phyloP scores from a whole-genome alignment of 2,329 filamentous ascomycete genomes.

The Aspergillus sp. region DNA sequence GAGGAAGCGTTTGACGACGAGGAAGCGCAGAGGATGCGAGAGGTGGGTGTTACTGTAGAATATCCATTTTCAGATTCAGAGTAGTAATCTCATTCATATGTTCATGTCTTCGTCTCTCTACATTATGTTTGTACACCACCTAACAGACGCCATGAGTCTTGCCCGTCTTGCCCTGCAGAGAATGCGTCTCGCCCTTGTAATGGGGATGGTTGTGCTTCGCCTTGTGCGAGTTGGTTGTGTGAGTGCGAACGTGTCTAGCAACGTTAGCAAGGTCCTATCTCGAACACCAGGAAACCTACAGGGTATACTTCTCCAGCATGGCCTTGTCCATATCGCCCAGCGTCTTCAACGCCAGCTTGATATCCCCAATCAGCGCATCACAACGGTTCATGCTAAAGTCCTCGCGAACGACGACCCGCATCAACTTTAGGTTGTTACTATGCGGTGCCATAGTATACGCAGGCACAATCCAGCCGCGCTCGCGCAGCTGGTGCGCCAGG shows the following conservation, averaged over 20 bases:
- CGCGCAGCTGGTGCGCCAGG: constrained; percentile 78
- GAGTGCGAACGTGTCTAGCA: constrained; percentile 51
- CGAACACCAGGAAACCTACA: constrained; percentile 45
- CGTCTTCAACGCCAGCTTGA: constrained; percentile 71
- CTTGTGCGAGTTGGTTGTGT: constrained; percentile 54
- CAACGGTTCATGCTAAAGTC: constrained; percentile 83
- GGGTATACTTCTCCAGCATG: constrained; percentile 65
- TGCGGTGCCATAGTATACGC: constrained; percentile 97
- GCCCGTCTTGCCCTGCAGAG: constrained; percentile 81
- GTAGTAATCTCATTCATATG: not conserved
- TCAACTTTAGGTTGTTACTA: constrained; percentile 79
- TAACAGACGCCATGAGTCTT: constrained; percentile 88
- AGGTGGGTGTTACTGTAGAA: not conserved
- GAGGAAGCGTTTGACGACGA: not conserved
- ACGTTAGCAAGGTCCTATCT: constrained; percentile 1
- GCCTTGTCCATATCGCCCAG: constrained; percentile 73
- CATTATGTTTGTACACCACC: not conserved
- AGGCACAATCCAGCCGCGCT: constrained; percentile 87
- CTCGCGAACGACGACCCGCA: constrained; percentile 88
- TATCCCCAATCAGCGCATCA: constrained; percentile 72
- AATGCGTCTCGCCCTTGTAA: constrained; percentile 75
- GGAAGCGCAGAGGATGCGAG: not conserved
- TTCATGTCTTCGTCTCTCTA: not conserved
- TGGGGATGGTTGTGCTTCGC: constrained; percentile 49
- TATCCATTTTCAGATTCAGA: not conserved